A percentile compares a stretch with the other conserved stretches of the same genome.
Evolutionary conservation across 2,329 filamentous ascomycete species (phyloP).

Genomic region (Arthrobotrys pseudoclavata): DNA sequence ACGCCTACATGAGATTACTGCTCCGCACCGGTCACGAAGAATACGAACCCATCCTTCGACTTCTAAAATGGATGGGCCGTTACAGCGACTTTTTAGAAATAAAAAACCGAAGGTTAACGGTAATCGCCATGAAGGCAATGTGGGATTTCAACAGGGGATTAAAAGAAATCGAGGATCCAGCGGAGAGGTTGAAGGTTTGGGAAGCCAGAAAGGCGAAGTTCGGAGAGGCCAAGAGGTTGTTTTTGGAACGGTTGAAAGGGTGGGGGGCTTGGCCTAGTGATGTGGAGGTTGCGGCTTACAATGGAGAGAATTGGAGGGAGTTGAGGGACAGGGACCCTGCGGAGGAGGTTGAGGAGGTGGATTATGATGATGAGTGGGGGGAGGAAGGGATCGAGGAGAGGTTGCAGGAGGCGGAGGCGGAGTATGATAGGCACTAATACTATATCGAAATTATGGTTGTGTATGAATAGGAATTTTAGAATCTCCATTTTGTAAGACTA

Average conservation of each 20-base stretch:
- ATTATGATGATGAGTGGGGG: conserved; percentile 30
- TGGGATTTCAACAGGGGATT: conserved; percentile 31
- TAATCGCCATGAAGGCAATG: conserved; percentile 49
- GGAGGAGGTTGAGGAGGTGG: background rate
- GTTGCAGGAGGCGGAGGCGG: conserved; percentile 11
- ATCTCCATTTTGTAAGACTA: conserved; percentile 14
- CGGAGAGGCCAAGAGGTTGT: conserved; percentile 31
- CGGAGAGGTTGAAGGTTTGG: conserved; percentile 15
- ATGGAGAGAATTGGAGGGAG: conserved; percentile 48
- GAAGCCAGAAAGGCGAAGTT: conserved; percentile 20
- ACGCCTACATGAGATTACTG: conserved; percentile 45
- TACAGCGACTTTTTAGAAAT: conserved; percentile 47
- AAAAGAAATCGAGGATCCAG: background rate
- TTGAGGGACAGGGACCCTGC: conserved; percentile 30
- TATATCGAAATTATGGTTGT: background rate
- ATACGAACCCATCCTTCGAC: conserved; percentile 34
- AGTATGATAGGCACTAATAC: background rate
- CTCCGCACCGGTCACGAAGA: conserved; percentile 35
- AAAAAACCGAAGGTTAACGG: conserved; percentile 46
- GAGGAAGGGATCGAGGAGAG: conserved; percentile 32
- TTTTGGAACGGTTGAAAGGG: conserved; percentile 27
- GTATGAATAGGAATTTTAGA: background rate
- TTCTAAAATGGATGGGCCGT: conserved; percentile 42
- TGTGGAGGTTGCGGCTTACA: conserved; percentile 51
- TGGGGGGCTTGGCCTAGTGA: conserved; percentile 56